Evolutionary conservation across 768 basidiomycete genomes (phyloP).

Genomic region (Pulveroboletus sp.): DNA sequence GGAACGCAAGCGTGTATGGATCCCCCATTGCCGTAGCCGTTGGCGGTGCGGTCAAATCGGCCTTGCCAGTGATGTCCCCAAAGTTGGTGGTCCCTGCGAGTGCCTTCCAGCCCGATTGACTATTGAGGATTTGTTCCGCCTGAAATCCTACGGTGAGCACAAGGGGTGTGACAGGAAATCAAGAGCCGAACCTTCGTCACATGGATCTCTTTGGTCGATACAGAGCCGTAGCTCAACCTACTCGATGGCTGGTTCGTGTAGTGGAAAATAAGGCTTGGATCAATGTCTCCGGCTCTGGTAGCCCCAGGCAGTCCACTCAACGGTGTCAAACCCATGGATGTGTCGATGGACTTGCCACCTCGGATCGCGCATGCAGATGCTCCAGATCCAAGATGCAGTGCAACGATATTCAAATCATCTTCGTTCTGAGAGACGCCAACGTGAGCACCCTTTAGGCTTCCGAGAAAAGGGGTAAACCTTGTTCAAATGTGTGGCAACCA

Average conservation of each 20-base stretch:
- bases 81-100: slow-evolving; percentile 84
- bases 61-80: slow-evolving; percentile 54
- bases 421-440: slow-evolving; percentile 31
- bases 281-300: slow-evolving; percentile 79
- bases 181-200: slow-evolving; percentile 45
- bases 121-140: slow-evolving; percentile 75
- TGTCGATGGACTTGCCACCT: slow-evolving; percentile 74
- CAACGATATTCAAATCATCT: slow-evolving; percentile 65
- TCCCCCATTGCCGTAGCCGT: slow-evolving; percentile 30
- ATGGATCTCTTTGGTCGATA: slow-evolving; percentile 43
- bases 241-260: slow-evolving; percentile 53
- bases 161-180: neutral
- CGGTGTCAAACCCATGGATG: slow-evolving; percentile 91
- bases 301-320: slow-evolving; percentile 87
- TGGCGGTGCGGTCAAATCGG: slow-evolving; percentile 25
- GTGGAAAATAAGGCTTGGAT: slow-evolving; percentile 88
- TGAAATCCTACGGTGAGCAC: slow-evolving; percentile 20
- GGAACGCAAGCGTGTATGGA: slow-evolving; percentile 62
- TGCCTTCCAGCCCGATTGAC: slow-evolving; percentile 74
- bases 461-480: slow-evolving; percentile 38
- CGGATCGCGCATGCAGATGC: slow-evolving; percentile 79
- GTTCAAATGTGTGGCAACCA: slow-evolving; percentile 55
- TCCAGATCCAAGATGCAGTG: slow-evolving; percentile 89
- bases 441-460: neutral
- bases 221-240: slow-evolving; percentile 50